Evolutionary conservation across 176 grass and related monocot genomes (phyloP).

Genomic region (Ensete glaucum): DNA sequence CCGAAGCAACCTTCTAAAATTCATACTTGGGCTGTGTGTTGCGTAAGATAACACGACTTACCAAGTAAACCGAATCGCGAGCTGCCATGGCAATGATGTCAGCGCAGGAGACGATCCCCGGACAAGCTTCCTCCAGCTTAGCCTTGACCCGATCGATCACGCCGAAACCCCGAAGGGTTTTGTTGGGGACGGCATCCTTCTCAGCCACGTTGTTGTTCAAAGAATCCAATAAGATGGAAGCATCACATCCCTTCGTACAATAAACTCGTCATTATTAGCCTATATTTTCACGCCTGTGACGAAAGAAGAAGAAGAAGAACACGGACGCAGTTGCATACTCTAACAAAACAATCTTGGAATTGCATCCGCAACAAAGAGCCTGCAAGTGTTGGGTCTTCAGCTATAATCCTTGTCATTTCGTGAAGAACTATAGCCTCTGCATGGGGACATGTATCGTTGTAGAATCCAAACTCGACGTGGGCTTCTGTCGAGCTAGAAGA

Average conservation of each 20-base stretch:
- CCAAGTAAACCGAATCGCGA: slow-evolving; percentile 37
- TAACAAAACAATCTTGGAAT: slow-evolving; percentile 63
- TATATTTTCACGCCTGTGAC: too few species aligned
- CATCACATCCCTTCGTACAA: slow-evolving; percentile 30
- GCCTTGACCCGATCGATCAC: slow-evolving; percentile 52
- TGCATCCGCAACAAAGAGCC: slow-evolving; percentile 39
- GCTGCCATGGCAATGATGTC: slow-evolving; percentile 71
- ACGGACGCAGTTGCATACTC: slow-evolving; percentile 9
- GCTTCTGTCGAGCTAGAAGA: slow-evolving; percentile 6
- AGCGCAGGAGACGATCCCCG: slow-evolving; percentile 48
- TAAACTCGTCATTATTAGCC: background rate
- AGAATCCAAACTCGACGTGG: slow-evolving; percentile 31
- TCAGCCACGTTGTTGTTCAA: slow-evolving; percentile 31
- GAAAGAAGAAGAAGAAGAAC: background rate
- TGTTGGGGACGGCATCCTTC: slow-evolving; percentile 45
- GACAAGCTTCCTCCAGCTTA: slow-evolving; percentile 39
- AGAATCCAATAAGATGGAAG: slow-evolving; percentile 42
- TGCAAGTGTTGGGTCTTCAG: slow-evolving; percentile 31
- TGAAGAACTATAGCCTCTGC: slow-evolving; percentile 32
- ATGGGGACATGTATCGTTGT: slow-evolving; percentile 30
- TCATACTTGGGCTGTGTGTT: too few species aligned
- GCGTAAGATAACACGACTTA: slow-evolving; percentile 2
- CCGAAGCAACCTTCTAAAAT: too few species aligned
- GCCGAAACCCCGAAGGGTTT: slow-evolving; percentile 44
- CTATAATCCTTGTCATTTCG: slow-evolving; percentile 9